phyloP scores from a whole-genome alignment of 1,284 basidiomycete species.

The Ustilago loliicola region DNA sequence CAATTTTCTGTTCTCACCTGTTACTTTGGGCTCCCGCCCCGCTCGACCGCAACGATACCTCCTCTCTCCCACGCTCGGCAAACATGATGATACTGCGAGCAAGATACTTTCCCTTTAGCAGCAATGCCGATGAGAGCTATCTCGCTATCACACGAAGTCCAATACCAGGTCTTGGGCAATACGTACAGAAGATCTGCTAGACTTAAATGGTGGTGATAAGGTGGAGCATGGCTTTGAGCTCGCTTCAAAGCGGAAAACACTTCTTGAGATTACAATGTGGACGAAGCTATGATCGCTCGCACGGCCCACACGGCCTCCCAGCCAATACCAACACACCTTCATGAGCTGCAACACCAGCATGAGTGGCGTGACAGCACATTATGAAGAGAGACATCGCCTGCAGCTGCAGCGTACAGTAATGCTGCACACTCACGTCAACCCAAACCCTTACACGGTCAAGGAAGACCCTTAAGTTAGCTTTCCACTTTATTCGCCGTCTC shows the following conservation, averaged over 20 bases:
- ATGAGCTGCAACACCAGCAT: not conserved
- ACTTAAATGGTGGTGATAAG: no score
- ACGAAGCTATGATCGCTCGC: not conserved
- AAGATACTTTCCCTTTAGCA: not conserved
- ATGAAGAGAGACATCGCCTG: no score
- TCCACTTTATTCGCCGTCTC: not conserved
- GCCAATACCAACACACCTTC: not conserved
- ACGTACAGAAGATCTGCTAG: no score
- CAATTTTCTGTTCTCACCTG: not conserved
- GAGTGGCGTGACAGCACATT: no score
- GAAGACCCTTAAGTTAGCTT: not conserved
- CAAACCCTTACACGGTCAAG: not conserved
- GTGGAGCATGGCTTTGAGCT: not conserved
- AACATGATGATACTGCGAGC: not conserved
- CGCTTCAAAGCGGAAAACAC: not conserved
- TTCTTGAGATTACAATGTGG: no score
- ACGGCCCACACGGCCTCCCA: not conserved
- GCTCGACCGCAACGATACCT: conserved; percentile 3
- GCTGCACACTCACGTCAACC: conserved; percentile 6
- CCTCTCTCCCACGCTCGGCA: conserved; percentile 6
- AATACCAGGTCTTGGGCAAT: no score
- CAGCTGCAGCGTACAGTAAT: not conserved
- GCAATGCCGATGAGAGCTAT: not conserved
- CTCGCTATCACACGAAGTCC: not conserved
- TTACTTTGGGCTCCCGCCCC: not conserved